Percentiles rank a stretch among this genome's conserved stretches.
Conservation (phyloP, 352 stramenopile species). For the Halophytophthora polymorphica region DNA sequence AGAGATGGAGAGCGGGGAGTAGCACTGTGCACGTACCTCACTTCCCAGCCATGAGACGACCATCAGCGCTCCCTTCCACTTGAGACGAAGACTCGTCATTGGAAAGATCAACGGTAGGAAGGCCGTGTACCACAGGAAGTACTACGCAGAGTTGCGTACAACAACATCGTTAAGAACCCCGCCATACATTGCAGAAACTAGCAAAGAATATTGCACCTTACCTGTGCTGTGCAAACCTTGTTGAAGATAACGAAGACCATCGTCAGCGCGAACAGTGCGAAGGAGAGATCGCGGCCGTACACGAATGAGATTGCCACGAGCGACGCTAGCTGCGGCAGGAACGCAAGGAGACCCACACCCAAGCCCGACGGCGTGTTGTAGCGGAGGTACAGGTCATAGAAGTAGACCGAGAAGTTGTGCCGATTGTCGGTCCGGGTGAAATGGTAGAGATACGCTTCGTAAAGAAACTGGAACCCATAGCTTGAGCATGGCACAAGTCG, state of each 20-base stretch:
- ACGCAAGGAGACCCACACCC: conserved; percentile 74
- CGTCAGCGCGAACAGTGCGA: conserved; percentile 96
- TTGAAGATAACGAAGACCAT: conserved; percentile 99
- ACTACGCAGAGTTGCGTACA: conserved; percentile 74
- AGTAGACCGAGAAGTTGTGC: conserved; percentile 99
- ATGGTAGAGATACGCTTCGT: conserved; percentile 98
- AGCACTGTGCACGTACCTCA: conserved; percentile 41
- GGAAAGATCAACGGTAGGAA: conserved; percentile 89
- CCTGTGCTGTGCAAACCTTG: conserved; percentile 90
- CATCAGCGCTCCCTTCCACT: conserved; percentile 64
- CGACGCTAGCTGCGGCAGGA: conserved; percentile 79
- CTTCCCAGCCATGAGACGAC: conserved; percentile 70
- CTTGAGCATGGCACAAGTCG: conserved; percentile 15
- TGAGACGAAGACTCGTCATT: conserved; percentile 50
- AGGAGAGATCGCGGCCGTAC: conserved; percentile 85
- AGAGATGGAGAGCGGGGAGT: background rate
- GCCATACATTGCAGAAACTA: background rate
- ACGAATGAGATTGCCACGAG: conserved; percentile 68
- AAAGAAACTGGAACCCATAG: conserved; percentile 92
- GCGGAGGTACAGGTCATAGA: conserved; percentile 99
- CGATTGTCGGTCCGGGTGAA: conserved; percentile 97
- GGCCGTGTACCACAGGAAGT: conserved; percentile 98
- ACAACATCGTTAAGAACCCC: background rate
- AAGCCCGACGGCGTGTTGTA: conserved; percentile 81
- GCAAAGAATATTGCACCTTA: conserved; percentile 17